Base-by-base conservation (phyloP, 2,329 filamentous ascomycete species). In the Ustilaginoidea virens region DNA sequence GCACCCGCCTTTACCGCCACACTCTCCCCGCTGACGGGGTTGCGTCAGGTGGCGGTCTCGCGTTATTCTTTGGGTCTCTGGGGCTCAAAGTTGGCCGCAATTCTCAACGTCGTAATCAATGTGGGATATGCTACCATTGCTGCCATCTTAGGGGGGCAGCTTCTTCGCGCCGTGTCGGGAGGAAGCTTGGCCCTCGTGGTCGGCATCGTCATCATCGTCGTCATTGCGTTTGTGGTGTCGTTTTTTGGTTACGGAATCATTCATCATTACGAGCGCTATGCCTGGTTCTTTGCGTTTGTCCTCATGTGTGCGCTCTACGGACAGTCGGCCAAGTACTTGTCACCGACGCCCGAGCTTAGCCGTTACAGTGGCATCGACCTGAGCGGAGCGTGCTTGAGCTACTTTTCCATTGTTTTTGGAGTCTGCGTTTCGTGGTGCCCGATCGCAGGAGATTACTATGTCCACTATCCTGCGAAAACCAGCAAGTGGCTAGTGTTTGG, bases 201-300 rank as follows among this genome's bases (percentile, higher is more conserved):
- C 14, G 39, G 39, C 2, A 41, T 40, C 23, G 20, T 39, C 25
- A 36, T 41, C 23, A 34, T 40, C n/a, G 33, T 37, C 10, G 22
- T 40, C 23, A 18, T 37, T 26, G 35, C 38, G n/a, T 40, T 37
- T 29, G 29, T 39, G 8, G 33, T 41, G 7, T 41, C 39, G 3
- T 35, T 40, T 16, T 39, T 40, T 24, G 39, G 39, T 6, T 41
- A 37, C 29, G 32, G 29, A 17, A 26, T 40, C n/a, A 41, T 41
- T 11, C 39, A 41, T 23, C 27, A 34, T n/a, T 41, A 37, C 17
- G 38, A 40, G 19, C 33, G 37, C 17, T 40, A 39, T 18, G 37
- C 39, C 7, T 41, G 39, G 39, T 30, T 37, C 13, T 33, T 37
- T 8, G 37, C 38, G 1, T 35, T 40, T 11, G 33, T 39, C 9